Conservation (phyloP, 805 yeast species). For the Wickerhamomyces sydowiorum region DNA sequence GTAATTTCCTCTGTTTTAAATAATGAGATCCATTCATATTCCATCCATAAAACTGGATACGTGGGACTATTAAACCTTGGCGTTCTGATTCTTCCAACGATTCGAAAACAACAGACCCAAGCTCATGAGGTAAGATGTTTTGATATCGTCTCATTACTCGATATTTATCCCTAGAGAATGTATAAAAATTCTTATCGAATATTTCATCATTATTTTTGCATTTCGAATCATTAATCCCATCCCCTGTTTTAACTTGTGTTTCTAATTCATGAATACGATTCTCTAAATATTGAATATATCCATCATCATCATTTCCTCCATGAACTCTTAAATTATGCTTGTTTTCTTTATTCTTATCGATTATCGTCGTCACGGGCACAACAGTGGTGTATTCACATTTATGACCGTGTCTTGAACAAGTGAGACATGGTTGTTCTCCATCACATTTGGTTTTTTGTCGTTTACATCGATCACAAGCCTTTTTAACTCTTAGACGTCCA, state of each 20-base stretch:
- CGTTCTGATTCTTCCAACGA: constrained; percentile 27
- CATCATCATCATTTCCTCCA: background rate
- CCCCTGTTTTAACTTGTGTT: constrained; percentile 7
- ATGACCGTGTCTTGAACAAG: constrained; percentile 28
- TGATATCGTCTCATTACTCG: constrained; percentile 43
- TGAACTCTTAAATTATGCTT: constrained; percentile 1
- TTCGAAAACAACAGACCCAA: constrained; percentile 30
- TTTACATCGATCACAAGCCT: constrained; percentile 54
- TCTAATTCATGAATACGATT: constrained; percentile 36
- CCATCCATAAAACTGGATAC: constrained; percentile 63
- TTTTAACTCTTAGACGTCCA: constrained; percentile 31
- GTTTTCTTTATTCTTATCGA: background rate
- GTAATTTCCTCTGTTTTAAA: constrained; percentile 29
- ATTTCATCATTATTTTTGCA: constrained; percentile 9
- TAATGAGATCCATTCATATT: constrained; percentile 57
- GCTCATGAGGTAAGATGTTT: constrained; percentile 32
- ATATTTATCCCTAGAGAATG: constrained; percentile 36
- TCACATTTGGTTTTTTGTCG: constrained; percentile 53
- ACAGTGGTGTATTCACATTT: constrained; percentile 6
- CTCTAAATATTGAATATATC: constrained; percentile 31
- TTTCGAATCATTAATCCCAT: background rate
- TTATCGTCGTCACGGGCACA: background rate
- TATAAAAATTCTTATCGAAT: constrained; percentile 17
- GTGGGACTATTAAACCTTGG: constrained; percentile 36
- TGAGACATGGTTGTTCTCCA: constrained; percentile 44